A percentile compares a stretch with the other conserved stretches of the same genome.
These are phyloP conservation scores for Hemerocallis citrina DNA, from an alignment of 106 monocot genomes.

Conservation along the genomic window DNA sequence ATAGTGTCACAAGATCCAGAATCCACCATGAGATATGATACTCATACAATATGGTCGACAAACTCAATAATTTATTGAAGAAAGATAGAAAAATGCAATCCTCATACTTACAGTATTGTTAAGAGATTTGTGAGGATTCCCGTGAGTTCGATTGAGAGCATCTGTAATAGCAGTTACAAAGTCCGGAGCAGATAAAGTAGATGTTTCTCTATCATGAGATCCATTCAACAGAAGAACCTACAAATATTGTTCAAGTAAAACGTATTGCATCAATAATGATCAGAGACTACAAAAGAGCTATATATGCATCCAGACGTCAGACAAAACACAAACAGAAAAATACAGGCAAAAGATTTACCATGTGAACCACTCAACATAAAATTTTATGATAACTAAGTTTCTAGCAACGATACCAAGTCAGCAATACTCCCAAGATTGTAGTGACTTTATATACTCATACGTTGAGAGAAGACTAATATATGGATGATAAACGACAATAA, in stretches of 20 bases:
- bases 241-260: not conserved
- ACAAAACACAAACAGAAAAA: no score
- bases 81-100: not conserved
- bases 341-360: no score
- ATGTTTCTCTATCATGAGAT: slow-evolving; percentile 87
- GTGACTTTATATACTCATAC: no score
- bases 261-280: not conserved
- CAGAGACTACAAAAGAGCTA: not conserved
- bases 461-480: no score
- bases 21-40: not conserved
- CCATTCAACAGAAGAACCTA: slow-evolving; percentile 94
- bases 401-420: no score
- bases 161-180: slow-evolving; percentile 91
- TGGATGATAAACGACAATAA: no score
- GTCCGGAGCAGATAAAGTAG: slow-evolving; percentile 65
- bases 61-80: not conserved
- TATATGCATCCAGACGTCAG: no score
- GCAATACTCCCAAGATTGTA: no score
- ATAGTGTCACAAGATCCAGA: not conserved
- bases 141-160: slow-evolving; percentile 85
- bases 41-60: not conserved
- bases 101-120: slow-evolving; percentile 59
- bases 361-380: no score
- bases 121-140: slow-evolving; percentile 56
- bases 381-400: no score